These are phyloP conservation scores for Ammopiptanthus mongolicus DNA, from an alignment of 306 rosid genomes.

Conservation along the genomic window DNA sequence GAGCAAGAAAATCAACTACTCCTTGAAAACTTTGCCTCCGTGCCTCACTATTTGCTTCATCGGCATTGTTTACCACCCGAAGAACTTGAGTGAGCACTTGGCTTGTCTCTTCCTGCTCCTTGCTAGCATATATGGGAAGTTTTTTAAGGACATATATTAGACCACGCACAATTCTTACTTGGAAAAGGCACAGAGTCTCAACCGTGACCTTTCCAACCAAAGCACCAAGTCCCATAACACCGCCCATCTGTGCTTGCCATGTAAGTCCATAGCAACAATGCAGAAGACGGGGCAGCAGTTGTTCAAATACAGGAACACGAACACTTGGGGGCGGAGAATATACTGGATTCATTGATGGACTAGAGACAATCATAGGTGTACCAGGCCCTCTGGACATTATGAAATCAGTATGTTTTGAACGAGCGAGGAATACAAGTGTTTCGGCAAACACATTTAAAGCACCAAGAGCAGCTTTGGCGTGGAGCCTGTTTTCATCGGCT, in stretches of 20 bases:
- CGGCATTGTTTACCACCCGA: conserved; percentile 96
- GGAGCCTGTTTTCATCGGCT: conserved; percentile 90
- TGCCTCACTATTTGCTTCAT: conserved; percentile 95
- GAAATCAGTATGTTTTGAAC: conserved; percentile 89
- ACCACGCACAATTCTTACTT: conserved; percentile 90
- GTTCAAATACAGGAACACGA: conserved; percentile 92
- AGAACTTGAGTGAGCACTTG: conserved; percentile 99
- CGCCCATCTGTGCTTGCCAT: conserved; percentile 99
- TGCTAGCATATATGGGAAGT: conserved; percentile 90
- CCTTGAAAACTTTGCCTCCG: conserved; percentile 89
- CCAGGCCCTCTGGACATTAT: conserved; percentile 89
- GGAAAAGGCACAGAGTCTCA: conserved; percentile 82
- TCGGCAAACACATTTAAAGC: conserved; percentile 90
- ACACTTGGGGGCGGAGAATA: conserved; percentile 98
- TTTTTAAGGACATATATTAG: conserved; percentile 89
- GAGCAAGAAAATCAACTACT: conserved; percentile 88
- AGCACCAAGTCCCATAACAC: conserved; percentile 98
- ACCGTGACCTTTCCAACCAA: conserved; percentile 97
- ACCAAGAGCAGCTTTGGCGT: conserved; percentile 88
- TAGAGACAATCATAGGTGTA: conserved; percentile 97
- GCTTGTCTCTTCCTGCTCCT: conserved; percentile 99
- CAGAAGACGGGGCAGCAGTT: conserved; percentile 90
- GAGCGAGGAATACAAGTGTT: conserved; percentile 88
- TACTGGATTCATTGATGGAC: conserved; percentile 96
- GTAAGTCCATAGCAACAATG: conserved; percentile 96